Percentiles rank a stretch among this genome's conserved stretches.
Conservation (phyloP, 768 basidiomycete species). For the Hericium erinaceus region DNA sequence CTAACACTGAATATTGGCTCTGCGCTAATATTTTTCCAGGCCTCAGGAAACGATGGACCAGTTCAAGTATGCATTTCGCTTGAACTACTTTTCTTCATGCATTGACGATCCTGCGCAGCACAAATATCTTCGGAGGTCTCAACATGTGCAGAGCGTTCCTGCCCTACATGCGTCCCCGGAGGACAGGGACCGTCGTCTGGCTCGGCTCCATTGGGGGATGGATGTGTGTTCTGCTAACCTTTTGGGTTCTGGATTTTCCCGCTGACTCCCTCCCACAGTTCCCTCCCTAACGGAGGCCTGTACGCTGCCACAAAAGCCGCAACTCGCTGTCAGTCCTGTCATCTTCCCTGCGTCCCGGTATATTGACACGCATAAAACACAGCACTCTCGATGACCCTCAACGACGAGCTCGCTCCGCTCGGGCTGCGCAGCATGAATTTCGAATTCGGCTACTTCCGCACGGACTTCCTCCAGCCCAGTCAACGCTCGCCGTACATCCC, state of each 20-base stretch:
- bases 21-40: slow-evolving; percentile 3
- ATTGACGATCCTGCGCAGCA: neutral
- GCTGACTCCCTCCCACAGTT: too few species aligned
- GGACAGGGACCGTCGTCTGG: slow-evolving; percentile 14
- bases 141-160: slow-evolving; percentile 15
- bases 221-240: neutral
- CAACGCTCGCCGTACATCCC: slow-evolving; percentile 16
- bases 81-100: neutral
- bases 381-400: slow-evolving; percentile 13
- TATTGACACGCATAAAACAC: neutral
- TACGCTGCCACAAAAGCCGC: neutral
- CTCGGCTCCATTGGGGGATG: slow-evolving; percentile 11
- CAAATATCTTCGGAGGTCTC: slow-evolving; percentile 15
- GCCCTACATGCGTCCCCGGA: slow-evolving; percentile 14
- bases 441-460: slow-evolving; percentile 34
- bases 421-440: slow-evolving; percentile 29
- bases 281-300: neutral
- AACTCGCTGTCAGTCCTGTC: neutral
- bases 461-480: slow-evolving; percentile 21
- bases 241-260: too few species aligned
- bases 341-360: neutral
- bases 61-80: slow-evolving; percentile 8
- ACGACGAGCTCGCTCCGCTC: slow-evolving; percentile 15
- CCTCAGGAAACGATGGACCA: slow-evolving; percentile 15
- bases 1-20: too few species aligned